Conservation (phyloP, 257 asterid genomes). For the Mitragyna speciosa region DNA sequence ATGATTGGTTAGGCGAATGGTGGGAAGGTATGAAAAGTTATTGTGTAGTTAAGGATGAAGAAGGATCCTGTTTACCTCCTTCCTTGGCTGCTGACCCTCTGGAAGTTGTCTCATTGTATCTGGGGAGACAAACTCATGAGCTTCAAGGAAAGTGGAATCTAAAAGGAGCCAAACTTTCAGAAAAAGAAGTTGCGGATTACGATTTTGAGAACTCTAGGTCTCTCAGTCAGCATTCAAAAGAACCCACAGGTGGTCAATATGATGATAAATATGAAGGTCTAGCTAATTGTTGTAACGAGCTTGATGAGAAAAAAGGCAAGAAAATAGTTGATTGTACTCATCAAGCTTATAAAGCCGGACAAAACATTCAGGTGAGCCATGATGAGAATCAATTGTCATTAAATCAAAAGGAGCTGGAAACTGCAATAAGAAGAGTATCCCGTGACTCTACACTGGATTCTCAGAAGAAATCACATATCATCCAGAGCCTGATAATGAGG, state of each 20-base stretch:
- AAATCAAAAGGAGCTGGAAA: conserved; percentile 69
- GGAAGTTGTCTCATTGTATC: conserved; percentile 61
- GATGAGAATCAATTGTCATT: conserved; percentile 48
- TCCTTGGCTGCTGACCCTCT: conserved; percentile 49
- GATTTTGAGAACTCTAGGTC: conserved; percentile 29
- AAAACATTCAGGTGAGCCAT: conserved; percentile 22
- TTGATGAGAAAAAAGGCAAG: conserved; percentile 38
- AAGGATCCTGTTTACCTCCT: conserved; percentile 37
- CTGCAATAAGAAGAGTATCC: conserved; percentile 67
- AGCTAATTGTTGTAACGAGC: conserved; percentile 31
- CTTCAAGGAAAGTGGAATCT: conserved; percentile 23
- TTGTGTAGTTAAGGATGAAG: conserved; percentile 35
- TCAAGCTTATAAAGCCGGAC: conserved; percentile 28
- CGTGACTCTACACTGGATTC: conserved; percentile 64
- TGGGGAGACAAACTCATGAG: conserved; percentile 40
- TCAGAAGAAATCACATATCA: conserved; percentile 53
- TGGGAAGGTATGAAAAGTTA: conserved; percentile 62
- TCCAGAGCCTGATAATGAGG: conserved; percentile 80
- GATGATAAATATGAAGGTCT: conserved; percentile 26
- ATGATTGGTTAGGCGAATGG: conserved; percentile 85
- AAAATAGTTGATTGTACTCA: conserved; percentile 28
- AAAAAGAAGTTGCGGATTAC: conserved; percentile 21
- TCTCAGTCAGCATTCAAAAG: conserved; percentile 28
- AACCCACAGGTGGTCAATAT: conserved; percentile 29
- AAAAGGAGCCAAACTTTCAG: conserved; percentile 24